phyloP scores from a whole-genome alignment of 2,329 filamentous ascomycete species.

The Sodiomyces alkalinus region DNA sequence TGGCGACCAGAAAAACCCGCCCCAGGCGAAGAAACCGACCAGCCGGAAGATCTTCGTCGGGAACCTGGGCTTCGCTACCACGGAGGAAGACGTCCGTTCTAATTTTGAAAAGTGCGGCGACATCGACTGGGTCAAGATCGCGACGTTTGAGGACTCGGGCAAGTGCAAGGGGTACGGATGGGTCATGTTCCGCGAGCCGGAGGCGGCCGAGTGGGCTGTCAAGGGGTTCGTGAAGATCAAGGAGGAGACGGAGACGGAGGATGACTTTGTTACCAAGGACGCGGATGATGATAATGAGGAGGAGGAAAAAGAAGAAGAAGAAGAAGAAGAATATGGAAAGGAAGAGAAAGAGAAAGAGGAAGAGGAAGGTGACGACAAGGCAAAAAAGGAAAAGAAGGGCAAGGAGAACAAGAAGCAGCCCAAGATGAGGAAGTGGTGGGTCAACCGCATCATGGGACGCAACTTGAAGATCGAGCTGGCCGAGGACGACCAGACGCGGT shows the following conservation, averaged over 20 bases:
- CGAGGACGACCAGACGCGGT: slow-evolving; percentile 75
- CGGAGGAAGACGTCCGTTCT: slow-evolving; percentile 62
- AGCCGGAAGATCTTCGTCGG: slow-evolving; percentile 83
- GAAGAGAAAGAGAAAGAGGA: slow-evolving; percentile 13
- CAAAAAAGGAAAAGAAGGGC: slow-evolving; percentile 14
- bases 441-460: slow-evolving; percentile 70
- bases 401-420: slow-evolving; percentile 10
- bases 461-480: slow-evolving; percentile 81
- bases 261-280: slow-evolving; percentile 37
- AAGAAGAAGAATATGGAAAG: slow-evolving; percentile 14
- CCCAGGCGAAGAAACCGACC: slow-evolving; percentile 22
- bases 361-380: too few relatives aligned
- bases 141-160: slow-evolving; percentile 89
- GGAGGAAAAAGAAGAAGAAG: slow-evolving; percentile 20
- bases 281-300: slow-evolving; percentile 27
- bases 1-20: too few relatives aligned
- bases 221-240: slow-evolving; percentile 65
- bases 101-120: slow-evolving; percentile 79
- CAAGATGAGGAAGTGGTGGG: slow-evolving; percentile 61
- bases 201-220: slow-evolving; percentile 55
- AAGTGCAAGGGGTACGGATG: slow-evolving; percentile 98
- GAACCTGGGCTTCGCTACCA: slow-evolving; percentile 71
- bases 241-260: slow-evolving; percentile 47
- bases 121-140: slow-evolving; percentile 71
- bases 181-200: slow-evolving; percentile 75